Percentiles rank a stretch among this genome's conserved stretches.
phyloP scores from a whole-genome alignment of 2,329 filamentous ascomycete genomes.

The Polytolypa hystricis region DNA sequence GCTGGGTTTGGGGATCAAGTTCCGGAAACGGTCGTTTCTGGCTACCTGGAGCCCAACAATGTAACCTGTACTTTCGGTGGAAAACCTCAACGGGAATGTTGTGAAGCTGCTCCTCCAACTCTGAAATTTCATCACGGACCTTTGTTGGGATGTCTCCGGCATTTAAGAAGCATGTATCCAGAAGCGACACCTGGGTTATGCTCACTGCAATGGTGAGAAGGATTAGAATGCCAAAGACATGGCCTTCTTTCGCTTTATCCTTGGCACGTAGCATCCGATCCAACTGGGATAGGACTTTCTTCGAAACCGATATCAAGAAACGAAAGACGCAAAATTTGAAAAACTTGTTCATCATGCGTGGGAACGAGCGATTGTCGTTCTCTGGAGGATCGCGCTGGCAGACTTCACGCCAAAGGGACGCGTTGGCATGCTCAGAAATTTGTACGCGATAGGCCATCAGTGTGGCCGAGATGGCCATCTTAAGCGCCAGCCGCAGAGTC shows the following conservation, averaged over 20 bases:
- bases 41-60: neutral
- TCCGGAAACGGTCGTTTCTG: neutral
- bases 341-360: slow-evolving; percentile 1
- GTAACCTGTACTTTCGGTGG: neutral
- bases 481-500: neutral
- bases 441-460: neutral
- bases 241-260: neutral
- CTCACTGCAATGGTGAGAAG: neutral
- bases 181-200: neutral
- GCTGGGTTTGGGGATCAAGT: neutral
- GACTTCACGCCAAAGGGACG: neutral
- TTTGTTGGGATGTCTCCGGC: neutral
- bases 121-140: neutral
- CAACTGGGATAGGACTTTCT: neutral
- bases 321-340: neutral
- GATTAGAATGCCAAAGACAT: slow-evolving; percentile 1
- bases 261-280: neutral
- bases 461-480: neutral
- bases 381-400: neutral
- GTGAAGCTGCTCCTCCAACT: neutral
- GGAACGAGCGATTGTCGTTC: neutral
- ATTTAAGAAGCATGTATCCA: slow-evolving; percentile 1
- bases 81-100: slow-evolving; percentile 1
- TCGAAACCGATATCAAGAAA: neutral
- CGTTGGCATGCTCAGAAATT: neutral